Conservation (phyloP, 2,329 filamentous ascomycete genomes). For the Phialophora expanda region DNA sequence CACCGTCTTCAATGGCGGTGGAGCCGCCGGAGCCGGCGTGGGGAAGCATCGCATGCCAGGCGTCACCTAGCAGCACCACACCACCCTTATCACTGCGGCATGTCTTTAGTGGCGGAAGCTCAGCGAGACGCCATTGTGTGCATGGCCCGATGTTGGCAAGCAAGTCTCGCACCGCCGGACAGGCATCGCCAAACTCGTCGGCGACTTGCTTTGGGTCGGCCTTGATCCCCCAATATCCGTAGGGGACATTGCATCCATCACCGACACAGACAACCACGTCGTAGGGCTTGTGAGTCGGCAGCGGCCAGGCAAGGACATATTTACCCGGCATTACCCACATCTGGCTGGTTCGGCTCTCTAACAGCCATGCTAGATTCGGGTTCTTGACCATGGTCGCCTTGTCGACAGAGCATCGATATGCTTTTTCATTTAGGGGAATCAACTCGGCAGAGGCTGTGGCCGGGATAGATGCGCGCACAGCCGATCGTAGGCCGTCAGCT, state of each 20-base stretch:
- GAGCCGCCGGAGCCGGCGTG: conserved; percentile 19
- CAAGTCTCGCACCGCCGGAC: conserved; percentile 11
- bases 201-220: conserved; percentile 15
- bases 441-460: conserved; percentile 6
- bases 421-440: conserved; percentile 12
- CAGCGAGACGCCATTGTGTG: conserved; percentile 14
- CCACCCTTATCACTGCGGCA: conserved; percentile 16
- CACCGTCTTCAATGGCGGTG: conserved; percentile 17
- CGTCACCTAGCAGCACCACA: conserved; percentile 16
- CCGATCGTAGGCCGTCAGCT: conserved; percentile 13
- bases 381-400: conserved; percentile 10
- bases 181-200: conserved; percentile 14
- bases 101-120: conserved; percentile 19
- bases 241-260: conserved; percentile 15
- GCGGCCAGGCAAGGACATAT: conserved; percentile 14
- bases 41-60: conserved; percentile 19
- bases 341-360: conserved; percentile 9
- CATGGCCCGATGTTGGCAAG: conserved; percentile 13
- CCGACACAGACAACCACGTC: conserved; percentile 15
- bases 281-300: conserved; percentile 14
- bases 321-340: conserved; percentile 11
- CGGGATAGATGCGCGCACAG: conserved; percentile 15
- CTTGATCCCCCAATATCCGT: conserved; percentile 16
- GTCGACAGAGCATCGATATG: conserved; percentile 18
- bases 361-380: conserved; percentile 14